Evolutionary conservation across 331 rosid genomes (phyloP), one percentile per base, ranked within the genome.

Genomic region (Quercus lobata): DNA sequence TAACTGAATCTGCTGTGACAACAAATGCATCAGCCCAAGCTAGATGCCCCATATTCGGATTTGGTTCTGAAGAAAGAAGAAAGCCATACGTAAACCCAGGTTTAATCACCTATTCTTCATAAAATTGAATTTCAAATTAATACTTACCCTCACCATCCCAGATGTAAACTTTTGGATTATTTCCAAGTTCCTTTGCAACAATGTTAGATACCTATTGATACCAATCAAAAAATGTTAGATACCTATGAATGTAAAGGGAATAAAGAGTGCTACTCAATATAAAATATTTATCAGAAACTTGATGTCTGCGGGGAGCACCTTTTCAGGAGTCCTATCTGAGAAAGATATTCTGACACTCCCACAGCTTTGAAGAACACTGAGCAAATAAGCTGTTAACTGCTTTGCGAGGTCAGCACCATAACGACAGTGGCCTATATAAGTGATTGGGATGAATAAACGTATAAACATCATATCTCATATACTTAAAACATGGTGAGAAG

Each of bases 21-120:
- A 91, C 89, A 84, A 95, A 95, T 29, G 99, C 93, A 84, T 95
- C 96, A 0, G 88, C 98, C 99, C 99, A 95, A 61, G 99, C 99
- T 74, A 95, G 85, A 83, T 90, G 93, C 70, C 99, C 98, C 98
- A 91, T 86, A 73, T 86, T 92, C 15, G 89, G 92, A 88, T 91
- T 91, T 79, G 92, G 94, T 78, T 87, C 99, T 93, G 93, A 78
- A 81, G 63, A 71, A 76, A 70, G 93, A 81, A 81, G 68, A 73
- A 76, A 70, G 81, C 53, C 22, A 79, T 19, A 41, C 29, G 21
- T 55, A 60, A 10, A 74, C 69, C 62, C 77, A 52, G 21, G 62
- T 79, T 81, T 66, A 63, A 62, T 66, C 65, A 73, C 71, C 57
- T 75, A 58, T 55, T 55, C 44, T 79, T 77, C 30, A 32, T 69